phyloP scores from a whole-genome alignment of 768 basidiomycete genomes.

The Hydnomerulius pinastri region DNA sequence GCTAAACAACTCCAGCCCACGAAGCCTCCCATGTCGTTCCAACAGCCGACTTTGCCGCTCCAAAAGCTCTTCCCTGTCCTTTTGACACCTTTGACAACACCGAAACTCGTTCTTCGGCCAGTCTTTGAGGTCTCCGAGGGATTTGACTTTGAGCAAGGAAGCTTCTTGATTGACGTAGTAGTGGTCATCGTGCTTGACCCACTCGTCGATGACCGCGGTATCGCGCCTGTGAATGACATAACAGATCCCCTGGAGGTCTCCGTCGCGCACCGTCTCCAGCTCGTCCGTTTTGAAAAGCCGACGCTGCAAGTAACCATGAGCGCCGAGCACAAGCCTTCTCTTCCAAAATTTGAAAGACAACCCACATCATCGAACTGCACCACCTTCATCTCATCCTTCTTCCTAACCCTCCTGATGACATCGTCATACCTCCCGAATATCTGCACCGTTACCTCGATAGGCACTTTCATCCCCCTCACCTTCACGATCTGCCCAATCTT shows the following conservation, averaged over 20 bases:
- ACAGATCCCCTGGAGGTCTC: conserved; percentile 55
- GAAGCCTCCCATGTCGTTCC: conserved; percentile 44
- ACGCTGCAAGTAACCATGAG: conserved; percentile 24
- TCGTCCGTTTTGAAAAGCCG: conserved; percentile 44
- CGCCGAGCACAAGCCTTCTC: neutral
- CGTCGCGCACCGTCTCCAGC: conserved; percentile 27
- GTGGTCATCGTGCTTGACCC: conserved; percentile 59
- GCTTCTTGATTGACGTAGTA: conserved; percentile 51
- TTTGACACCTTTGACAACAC: conserved; percentile 43
- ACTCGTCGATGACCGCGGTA: conserved; percentile 28
- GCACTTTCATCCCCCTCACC: conserved; percentile 30
- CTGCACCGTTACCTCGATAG: conserved; percentile 38
- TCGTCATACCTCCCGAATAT: conserved; percentile 51
- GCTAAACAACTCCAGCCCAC: conserved; percentile 68
- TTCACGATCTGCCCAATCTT: conserved; percentile 58
- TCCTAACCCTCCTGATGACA: conserved; percentile 26
- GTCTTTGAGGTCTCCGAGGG: conserved; percentile 22
- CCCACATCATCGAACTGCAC: conserved; percentile 47
- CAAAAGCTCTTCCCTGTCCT: conserved; percentile 33
- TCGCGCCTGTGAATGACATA: conserved; percentile 45
- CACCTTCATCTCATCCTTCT: conserved; percentile 11
- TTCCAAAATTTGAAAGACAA: neutral
- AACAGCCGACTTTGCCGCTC: conserved; percentile 33
- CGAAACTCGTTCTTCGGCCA: conserved; percentile 32
- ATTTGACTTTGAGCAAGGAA: conserved; percentile 16